Evolutionary conservation across 225 moss, liverwort and hornwort genomes (phyloP), one percentile per base, ranked within the genome.

Genomic region (Straminergon stramineum): DNA sequence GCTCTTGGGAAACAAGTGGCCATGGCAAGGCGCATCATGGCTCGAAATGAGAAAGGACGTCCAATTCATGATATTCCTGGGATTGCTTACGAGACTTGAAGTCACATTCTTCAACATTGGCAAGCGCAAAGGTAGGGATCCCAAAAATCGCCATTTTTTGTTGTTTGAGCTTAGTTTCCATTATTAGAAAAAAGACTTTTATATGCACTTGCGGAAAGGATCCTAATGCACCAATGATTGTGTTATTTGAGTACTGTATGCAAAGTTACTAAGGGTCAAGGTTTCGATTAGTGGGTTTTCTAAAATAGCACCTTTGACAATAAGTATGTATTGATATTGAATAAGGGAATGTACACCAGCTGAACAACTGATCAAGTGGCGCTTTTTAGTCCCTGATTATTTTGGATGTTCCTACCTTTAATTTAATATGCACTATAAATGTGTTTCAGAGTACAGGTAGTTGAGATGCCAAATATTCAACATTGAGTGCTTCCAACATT

Each of bases 41-140:
- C 96, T 55, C 93, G 99, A n/a, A 99, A 99, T 79, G 97, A 99
- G 86, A 99, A 96, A 91, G 97, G 99, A 56, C 95, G 93, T 57
- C 99, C 99, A 63, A 93, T 99, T 61, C 99, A 99, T 86, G 95
- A 96, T 86, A 94, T 99, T 75, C 99, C 99, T 75, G 97, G 96
- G 48, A 96, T 91, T 86, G 92, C 85, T 57, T 96, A 97, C 89
- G 96, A 95, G 91, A 85, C 92, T 77, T 94, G 85, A 86, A 55
- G 65, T 79, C 53, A 56, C 61, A 55, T 85, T 48, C 41, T 66
- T n/a, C 73, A 89, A 85, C 48, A 30, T 71, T 57, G 82, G 58
- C 85, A 71, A 85, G 28, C 57, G 69, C 73, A 23, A 43, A 58
- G 87, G 80, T 87, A 45, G 68, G 14, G 34, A 69, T 65, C 26